phyloP scores from a whole-genome alignment of 1,284 basidiomycete species.

The Testicularia cyperi region DNA sequence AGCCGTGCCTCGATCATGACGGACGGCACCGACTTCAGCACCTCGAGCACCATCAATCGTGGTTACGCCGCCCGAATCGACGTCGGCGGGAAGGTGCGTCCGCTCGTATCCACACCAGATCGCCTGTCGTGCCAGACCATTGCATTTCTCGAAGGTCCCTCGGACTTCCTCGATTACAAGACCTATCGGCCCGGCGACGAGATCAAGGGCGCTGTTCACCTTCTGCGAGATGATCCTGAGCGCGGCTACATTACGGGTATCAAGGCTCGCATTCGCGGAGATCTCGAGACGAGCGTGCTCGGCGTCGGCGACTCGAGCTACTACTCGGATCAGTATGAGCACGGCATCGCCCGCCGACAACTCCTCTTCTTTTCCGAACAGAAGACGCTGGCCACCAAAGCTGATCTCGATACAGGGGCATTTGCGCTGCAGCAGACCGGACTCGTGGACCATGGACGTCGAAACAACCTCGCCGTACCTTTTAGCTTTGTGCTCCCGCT shows the following conservation, averaged over 20 bases:
- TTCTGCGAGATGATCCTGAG: conserved; percentile 33
- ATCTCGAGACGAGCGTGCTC: conserved; percentile 37
- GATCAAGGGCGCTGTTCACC: conserved; percentile 37
- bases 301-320: conserved; percentile 41
- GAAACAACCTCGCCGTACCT: conserved; percentile 40
- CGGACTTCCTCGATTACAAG: conserved; percentile 37
- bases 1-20: conserved; percentile 29
- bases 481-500: conserved; percentile 37
- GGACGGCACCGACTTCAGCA: conserved; percentile 36
- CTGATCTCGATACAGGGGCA: conserved; percentile 22
- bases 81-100: conserved; percentile 36
- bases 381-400: conserved; percentile 24
- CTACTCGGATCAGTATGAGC: conserved; percentile 34
- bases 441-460: conserved; percentile 30
- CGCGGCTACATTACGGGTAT: conserved; percentile 34
- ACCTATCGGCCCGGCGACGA: conserved; percentile 40
- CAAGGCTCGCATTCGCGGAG: conserved; percentile 38
- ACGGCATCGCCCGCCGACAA: conserved; percentile 38
- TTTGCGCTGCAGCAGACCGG: conserved; percentile 33
- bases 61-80: conserved; percentile 41
- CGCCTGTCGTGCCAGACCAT: conserved; percentile 31
- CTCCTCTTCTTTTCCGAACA: conserved; percentile 37
- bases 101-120: conserved; percentile 18
- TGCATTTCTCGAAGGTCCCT: conserved; percentile 35
- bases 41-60: conserved; percentile 39